phyloP scores from a whole-genome alignment of 768 basidiomycete species.

The Mycena kentingensis region DNA sequence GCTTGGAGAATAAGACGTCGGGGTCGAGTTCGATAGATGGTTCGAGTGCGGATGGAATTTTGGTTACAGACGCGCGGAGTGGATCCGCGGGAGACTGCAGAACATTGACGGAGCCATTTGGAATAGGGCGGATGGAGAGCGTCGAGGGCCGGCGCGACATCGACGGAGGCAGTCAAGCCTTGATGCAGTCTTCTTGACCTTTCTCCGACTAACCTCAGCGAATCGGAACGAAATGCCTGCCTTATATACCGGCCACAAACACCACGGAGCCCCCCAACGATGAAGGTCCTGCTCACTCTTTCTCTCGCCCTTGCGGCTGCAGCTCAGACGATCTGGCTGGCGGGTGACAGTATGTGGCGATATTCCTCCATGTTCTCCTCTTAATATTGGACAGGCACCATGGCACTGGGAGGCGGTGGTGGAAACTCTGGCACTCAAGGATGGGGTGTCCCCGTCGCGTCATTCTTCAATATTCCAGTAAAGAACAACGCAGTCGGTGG shows the following conservation, averaged over 20 bases:
- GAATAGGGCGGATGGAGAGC: conserved; percentile 24
- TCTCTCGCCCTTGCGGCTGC: neutral
- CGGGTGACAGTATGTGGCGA: too few species aligned
- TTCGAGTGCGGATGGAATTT: conserved; percentile 27
- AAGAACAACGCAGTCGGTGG: conserved; percentile 30
- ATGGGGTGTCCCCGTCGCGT: conserved; percentile 26
- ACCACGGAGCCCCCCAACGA: neutral
- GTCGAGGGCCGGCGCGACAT: conserved; percentile 33
- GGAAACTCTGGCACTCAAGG: conserved; percentile 19
- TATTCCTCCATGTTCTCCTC: too few species aligned
- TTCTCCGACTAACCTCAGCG: too few species aligned
- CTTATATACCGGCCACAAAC: neutral
- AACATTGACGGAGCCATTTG: conserved; percentile 27
- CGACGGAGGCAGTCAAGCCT: neutral
- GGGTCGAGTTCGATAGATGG: conserved; percentile 49
- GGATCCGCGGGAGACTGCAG: conserved; percentile 1
- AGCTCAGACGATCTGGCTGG: neutral
- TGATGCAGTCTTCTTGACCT: neutral
- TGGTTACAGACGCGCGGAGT: conserved; percentile 20
- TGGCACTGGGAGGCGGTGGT: conserved; percentile 17
- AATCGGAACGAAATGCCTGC: too few species aligned
- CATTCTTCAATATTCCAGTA: conserved; percentile 25
- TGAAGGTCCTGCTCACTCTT: neutral
- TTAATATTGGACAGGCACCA: too few species aligned
- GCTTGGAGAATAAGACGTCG: conserved; percentile 73